Percentiles rank a stretch among this genome's conserved stretches.
phyloP scores from a whole-genome alignment of 495 filamentous ascomycete species.

The Xylaria bambusicola region DNA sequence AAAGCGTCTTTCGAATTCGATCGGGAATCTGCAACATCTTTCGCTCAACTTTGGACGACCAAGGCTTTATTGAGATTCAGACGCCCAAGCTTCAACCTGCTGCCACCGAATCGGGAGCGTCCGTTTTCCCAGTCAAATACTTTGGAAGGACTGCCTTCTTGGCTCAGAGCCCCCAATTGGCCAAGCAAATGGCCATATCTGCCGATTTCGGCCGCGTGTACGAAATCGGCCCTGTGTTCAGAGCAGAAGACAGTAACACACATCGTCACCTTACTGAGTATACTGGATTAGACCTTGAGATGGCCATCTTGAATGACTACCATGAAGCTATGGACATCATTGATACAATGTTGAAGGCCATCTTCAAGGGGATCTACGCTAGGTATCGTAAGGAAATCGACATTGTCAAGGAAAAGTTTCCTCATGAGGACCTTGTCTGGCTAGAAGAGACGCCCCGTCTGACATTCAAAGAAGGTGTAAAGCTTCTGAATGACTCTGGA shows the following conservation, averaged over 20 bases:
- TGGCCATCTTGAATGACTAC: conserved; percentile 87
- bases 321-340: conserved; percentile 84
- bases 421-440: conserved; percentile 66
- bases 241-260: conserved; percentile 95
- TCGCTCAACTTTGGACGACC: conserved; percentile 70
- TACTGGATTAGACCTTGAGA: conserved; percentile 92
- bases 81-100: conserved; percentile 89
- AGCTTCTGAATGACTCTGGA: conserved; percentile 79
- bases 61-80: conserved; percentile 88
- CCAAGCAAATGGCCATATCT: conserved; percentile 94
- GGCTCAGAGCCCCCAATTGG: conserved; percentile 89
- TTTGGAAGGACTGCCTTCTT: conserved; percentile 87
- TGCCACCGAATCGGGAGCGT: conserved; percentile 88
- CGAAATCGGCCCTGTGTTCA: conserved; percentile 94
- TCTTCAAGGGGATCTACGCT: conserved; percentile 76
- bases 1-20: conserved; percentile 83
- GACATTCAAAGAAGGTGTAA: conserved; percentile 75
- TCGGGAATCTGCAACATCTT: conserved; percentile 78
- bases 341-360: conserved; percentile 82
- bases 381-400: conserved; percentile 70
- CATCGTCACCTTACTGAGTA: conserved; percentile 97
- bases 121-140: conserved; percentile 93
- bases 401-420: conserved; percentile 61
- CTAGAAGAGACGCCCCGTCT: conserved; percentile 79
- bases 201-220: conserved; percentile 90